Conservation (phyloP, 2,329 filamentous ascomycete species). For the Penicillium sp. region DNA sequence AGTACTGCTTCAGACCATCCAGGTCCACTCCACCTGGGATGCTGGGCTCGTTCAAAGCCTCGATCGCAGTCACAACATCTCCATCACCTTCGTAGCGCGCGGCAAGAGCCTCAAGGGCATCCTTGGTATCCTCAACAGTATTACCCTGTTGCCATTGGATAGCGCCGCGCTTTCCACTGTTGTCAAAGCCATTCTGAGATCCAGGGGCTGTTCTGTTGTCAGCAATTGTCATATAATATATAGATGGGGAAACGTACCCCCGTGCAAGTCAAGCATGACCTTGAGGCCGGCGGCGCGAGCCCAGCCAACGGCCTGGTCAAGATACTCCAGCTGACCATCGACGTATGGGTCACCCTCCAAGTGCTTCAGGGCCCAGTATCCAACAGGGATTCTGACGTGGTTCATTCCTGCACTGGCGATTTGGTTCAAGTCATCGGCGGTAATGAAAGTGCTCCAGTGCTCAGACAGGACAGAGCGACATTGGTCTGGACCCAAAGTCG, state of each 20-base stretch:
- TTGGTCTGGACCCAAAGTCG: constrained; percentile 49
- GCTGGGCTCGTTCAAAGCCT: constrained; percentile 46
- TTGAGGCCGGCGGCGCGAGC: constrained; percentile 58
- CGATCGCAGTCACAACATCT: constrained; percentile 56
- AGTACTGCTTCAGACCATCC: constrained; percentile 51
- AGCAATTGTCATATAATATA: neutral
- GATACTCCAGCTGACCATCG: constrained; percentile 57
- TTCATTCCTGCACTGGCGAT: constrained; percentile 59
- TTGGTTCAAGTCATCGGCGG: constrained; percentile 53
- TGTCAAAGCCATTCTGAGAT: constrained; percentile 67
- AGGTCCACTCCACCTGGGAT: constrained; percentile 41
- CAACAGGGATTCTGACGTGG: constrained; percentile 63
- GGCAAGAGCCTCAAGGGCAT: constrained; percentile 57
- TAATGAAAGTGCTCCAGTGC: constrained; percentile 61
- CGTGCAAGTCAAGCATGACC: constrained; percentile 67
- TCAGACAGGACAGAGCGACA: constrained; percentile 48
- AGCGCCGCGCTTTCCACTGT: constrained; percentile 52
- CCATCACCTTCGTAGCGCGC: constrained; percentile 56
- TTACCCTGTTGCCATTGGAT: constrained; percentile 41
- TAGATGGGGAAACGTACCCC: constrained; percentile 46
- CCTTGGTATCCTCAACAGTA: constrained; percentile 42
- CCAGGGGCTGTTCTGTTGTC: constrained; percentile 47
- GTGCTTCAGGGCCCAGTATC: constrained; percentile 61
- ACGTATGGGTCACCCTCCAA: constrained; percentile 59
- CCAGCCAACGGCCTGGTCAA: constrained; percentile 59